phyloP scores from a whole-genome alignment of 148 eudicot species.

The Chenopodium formosanum region DNA sequence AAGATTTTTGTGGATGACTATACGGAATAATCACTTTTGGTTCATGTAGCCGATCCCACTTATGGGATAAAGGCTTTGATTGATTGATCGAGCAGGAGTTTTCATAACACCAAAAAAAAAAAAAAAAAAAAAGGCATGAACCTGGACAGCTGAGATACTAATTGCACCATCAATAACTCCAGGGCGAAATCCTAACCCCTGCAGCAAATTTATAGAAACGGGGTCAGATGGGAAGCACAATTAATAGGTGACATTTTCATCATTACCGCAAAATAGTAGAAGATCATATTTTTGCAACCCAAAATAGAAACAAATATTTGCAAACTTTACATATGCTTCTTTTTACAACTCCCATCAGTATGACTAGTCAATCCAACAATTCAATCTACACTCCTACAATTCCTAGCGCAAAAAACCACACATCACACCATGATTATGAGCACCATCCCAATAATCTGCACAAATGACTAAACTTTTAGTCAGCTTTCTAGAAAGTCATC shows the following conservation, averaged over 20 bases:
- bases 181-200: conserved; percentile 88
- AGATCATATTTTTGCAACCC: not conserved
- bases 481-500: not conserved
- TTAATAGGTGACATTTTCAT: not conserved
- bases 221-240: not conserved
- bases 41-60: too few relatives aligned
- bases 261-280: not conserved
- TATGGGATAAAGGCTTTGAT: too few relatives aligned
- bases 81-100: not conserved
- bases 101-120: not conserved
- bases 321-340: not conserved
- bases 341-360: too few relatives aligned
- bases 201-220: conserved; percentile 19
- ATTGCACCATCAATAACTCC: conserved; percentile 94
- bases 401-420: not conserved
- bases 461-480: not conserved
- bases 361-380: not conserved
- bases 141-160: conserved; percentile 98
- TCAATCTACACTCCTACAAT: not conserved
- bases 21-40: too few relatives aligned
- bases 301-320: not conserved
- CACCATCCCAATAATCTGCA: not conserved
- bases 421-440: not conserved
- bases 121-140: conserved; percentile 21
- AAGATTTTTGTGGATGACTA: too few relatives aligned